Evolutionary conservation across 169 alveolate species (phyloP).

Genomic region (Cryptosporidium sp.): DNA sequence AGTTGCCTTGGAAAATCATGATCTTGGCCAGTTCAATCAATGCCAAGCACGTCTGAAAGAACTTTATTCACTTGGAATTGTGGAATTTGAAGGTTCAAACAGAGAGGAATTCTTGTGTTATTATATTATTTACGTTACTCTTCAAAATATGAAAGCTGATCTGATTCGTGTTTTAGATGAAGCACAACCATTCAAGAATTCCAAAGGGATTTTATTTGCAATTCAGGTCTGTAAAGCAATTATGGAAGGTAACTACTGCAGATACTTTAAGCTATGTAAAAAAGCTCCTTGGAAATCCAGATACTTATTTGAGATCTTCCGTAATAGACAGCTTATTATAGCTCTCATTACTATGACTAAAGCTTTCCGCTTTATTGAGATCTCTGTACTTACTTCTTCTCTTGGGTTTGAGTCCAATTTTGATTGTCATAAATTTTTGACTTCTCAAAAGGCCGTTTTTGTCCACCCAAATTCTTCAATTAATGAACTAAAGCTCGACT

Average conservation of each 20-base stretch:
- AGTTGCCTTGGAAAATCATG: slow-evolving; percentile 91
- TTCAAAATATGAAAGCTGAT: slow-evolving; percentile 82
- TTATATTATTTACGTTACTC: slow-evolving; percentile 79
- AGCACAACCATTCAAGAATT: slow-evolving; percentile 25
- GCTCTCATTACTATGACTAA: slow-evolving; percentile 72
- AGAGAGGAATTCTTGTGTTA: slow-evolving; percentile 82
- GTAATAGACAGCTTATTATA: slow-evolving; percentile 52
- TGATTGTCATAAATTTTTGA: slow-evolving; percentile 30
- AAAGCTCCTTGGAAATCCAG: slow-evolving; percentile 79
- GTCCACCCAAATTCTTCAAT: background rate
- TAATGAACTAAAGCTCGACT: slow-evolving; percentile 27
- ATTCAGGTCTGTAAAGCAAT: slow-evolving; percentile 51
- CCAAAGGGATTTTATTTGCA: slow-evolving; percentile 61
- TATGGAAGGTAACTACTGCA: slow-evolving; percentile 78
- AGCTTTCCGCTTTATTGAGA: slow-evolving; percentile 66
- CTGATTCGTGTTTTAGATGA: slow-evolving; percentile 52
- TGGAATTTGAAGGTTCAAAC: slow-evolving; percentile 75
- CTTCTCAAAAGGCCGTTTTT: slow-evolving; percentile 50
- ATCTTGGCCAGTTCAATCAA: slow-evolving; percentile 93
- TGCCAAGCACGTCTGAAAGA: slow-evolving; percentile 93
- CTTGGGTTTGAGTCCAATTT: slow-evolving; percentile 50
- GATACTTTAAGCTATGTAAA: slow-evolving; percentile 81
- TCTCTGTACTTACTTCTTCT: slow-evolving; percentile 3
- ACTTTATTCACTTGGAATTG: slow-evolving; percentile 82
- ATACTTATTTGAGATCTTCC: slow-evolving; percentile 41